Percentiles rank a stretch among this genome's conserved stretches.
Evolutionary conservation across 352 stramenopile genomes (phyloP).

Genomic region (Globisporangium nagaii): DNA sequence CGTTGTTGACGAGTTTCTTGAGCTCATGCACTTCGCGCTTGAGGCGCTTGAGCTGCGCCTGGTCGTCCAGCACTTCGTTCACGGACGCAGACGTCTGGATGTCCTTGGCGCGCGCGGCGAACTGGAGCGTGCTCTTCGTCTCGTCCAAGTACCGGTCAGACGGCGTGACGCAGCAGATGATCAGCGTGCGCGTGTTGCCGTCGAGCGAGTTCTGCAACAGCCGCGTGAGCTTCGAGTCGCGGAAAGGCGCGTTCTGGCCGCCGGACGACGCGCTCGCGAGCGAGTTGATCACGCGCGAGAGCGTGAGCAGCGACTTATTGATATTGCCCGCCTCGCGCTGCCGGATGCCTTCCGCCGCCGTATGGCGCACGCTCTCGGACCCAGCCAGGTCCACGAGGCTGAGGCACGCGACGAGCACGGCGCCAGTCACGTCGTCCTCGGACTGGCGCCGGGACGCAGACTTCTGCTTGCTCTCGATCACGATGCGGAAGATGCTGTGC

Average conservation of each 20-base stretch:
- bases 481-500: slow-evolving; percentile 79
- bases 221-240: slow-evolving; percentile 90
- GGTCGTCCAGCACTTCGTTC: slow-evolving; percentile 91
- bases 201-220: slow-evolving; percentile 89
- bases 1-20: slow-evolving; percentile 53
- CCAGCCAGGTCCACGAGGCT: slow-evolving; percentile 98
- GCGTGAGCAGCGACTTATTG: slow-evolving; percentile 94
- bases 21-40: slow-evolving; percentile 70
- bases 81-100: slow-evolving; percentile 78
- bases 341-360: slow-evolving; percentile 90
- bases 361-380: slow-evolving; percentile 95
- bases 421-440: slow-evolving; percentile 67
- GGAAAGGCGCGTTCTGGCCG: slow-evolving; percentile 64
- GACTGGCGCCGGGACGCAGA: slow-evolving; percentile 31
- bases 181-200: slow-evolving; percentile 89
- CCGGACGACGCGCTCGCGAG: slow-evolving; percentile 29
- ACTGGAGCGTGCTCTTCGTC: slow-evolving; percentile 90
- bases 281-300: slow-evolving; percentile 93
- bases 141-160: slow-evolving; percentile 75
- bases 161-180: slow-evolving; percentile 81
- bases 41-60: slow-evolving; percentile 66
- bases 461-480: slow-evolving; percentile 81
- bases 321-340: slow-evolving; percentile 96
- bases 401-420: slow-evolving; percentile 91
- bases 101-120: slow-evolving; percentile 89